Conservation (phyloP, 768 basidiomycete genomes). For the Mycena pura region DNA sequence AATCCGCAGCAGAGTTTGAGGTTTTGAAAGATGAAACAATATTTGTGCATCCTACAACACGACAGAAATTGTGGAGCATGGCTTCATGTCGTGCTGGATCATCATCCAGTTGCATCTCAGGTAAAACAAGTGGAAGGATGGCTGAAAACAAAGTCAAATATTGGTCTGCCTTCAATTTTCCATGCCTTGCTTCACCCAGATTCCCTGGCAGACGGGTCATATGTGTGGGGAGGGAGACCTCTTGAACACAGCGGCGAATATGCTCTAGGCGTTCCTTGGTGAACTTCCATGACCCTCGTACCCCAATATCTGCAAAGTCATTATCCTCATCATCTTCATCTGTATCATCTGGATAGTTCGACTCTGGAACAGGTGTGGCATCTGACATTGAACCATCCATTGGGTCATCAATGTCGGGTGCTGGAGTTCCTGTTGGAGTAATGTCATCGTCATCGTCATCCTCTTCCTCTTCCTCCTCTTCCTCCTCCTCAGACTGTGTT, state of each 20-base stretch:
- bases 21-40: conserved; percentile 22
- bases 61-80: conserved; percentile 17
- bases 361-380: conserved; percentile 12
- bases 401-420: conserved; percentile 10
- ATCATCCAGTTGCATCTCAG: conserved; percentile 11
- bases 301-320: conserved; percentile 15
- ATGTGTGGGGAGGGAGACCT: conserved; percentile 22
- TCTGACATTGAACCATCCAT: conserved; percentile 7
- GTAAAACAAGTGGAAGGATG: conserved; percentile 23
- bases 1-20: conserved; percentile 20
- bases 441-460: conserved; percentile 6
- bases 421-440: conserved; percentile 1
- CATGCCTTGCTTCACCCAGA: conserved; percentile 26
- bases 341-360: neutral
- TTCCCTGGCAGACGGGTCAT: conserved; percentile 24
- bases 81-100: conserved; percentile 5
- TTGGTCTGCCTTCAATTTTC: conserved; percentile 31
- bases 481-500: neutral
- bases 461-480: no score
- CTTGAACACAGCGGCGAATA: conserved; percentile 7
- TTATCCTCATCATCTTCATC: neutral
- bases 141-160: conserved; percentile 18
- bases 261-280: neutral
- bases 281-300: conserved; percentile 8
- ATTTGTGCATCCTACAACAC: conserved; percentile 27